A percentile compares a stretch with the other conserved stretches of the same genome.
Conservation (phyloP, 108 stramenopile species). For the Cyclotella cryptica region DNA sequence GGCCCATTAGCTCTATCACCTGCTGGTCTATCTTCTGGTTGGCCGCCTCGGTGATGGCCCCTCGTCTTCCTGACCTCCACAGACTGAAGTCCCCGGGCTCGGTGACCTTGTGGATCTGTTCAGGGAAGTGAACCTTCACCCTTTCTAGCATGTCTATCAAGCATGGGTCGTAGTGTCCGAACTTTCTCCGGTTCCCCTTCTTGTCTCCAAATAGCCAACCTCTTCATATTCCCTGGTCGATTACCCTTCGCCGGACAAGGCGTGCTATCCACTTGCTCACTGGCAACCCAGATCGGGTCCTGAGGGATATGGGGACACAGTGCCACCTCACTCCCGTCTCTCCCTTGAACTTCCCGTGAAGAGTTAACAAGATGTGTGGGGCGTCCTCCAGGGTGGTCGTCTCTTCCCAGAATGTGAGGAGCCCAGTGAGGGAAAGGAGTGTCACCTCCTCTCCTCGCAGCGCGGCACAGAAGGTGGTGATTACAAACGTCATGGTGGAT, state of each 20-base stretch:
- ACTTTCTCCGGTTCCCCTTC: neutral
- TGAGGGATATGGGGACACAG: conserved; percentile 14
- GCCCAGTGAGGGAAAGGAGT: conserved; percentile 12
- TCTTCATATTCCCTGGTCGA: neutral
- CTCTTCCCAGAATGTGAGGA: no score
- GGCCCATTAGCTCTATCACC: no score
- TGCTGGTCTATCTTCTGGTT: no score
- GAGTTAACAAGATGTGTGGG: conserved; percentile 17
- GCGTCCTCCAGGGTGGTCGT: no score
- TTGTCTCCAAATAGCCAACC: conserved; percentile 6
- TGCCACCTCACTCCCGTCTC: no score
- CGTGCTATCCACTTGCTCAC: conserved; percentile 3
- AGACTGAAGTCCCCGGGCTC: no score
- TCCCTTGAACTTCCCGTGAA: no score
- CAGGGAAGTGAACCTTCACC: no score
- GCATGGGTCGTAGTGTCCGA: conserved; percentile 11
- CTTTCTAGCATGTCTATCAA: neutral
- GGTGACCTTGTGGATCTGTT: no score
- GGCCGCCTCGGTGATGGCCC: no score
- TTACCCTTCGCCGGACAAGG: neutral
- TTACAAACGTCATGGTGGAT: neutral
- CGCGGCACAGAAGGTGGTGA: no score
- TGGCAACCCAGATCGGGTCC: neutral
- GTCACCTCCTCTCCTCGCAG: conserved; percentile 22
- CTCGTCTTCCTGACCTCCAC: no score